Base-by-base conservation (phyloP, 2,329 filamentous ascomycete genomes). In the Didymella sp. region DNA sequence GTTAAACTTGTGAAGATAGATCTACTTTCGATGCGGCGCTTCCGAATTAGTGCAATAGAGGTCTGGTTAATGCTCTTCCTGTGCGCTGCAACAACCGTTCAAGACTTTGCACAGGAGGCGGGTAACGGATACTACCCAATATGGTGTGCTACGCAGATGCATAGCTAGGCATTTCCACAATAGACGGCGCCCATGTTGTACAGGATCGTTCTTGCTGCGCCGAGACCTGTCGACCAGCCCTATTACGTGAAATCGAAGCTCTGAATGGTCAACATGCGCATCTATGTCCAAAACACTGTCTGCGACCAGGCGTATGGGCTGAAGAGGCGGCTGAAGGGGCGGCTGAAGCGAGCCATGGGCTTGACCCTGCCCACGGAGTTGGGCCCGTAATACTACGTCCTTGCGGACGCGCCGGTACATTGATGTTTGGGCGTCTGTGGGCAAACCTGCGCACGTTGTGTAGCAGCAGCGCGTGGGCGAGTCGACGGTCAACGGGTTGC, bases 331-430 rank as follows among this genome's bases (percentile, higher is more conserved):
- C 53, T 56, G 45, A 25, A 30, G 1, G 8, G 25, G 43, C 48
- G 43, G 54, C 54, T 57, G 53, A 56, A 57, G 54, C 54, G 54
- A 57, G 54, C 42, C 24, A 48, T 46, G 19, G 53, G 54, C 54
- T 41, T 51, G 19, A 42, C 9, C 13, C 25, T 40, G 44, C 11
- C 48, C 54, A 27, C 48, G 54, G 43, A 51, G 38, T n/a, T 40
- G 54, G 54, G 38, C 21, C 48, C 30, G 44, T 27, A 19, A 15
- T 48, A 22, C 54, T 52, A 22, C 30, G 40, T 31, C 25, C 7
- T 41, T 33, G 53, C 48, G 48, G 48, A 42, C 37, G 43, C 54
- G 47, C 48, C 48, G 48, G 42, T 22, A 40, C 3, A 40, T 25
- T 22, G 22, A 22, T 11, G 8, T 30, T 21, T 28, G 37, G 33